Evolutionary conservation across 805 yeast species (phyloP), one percentile per base, ranked within the genome.

Genomic region (Kuraishia hungarica): DNA sequence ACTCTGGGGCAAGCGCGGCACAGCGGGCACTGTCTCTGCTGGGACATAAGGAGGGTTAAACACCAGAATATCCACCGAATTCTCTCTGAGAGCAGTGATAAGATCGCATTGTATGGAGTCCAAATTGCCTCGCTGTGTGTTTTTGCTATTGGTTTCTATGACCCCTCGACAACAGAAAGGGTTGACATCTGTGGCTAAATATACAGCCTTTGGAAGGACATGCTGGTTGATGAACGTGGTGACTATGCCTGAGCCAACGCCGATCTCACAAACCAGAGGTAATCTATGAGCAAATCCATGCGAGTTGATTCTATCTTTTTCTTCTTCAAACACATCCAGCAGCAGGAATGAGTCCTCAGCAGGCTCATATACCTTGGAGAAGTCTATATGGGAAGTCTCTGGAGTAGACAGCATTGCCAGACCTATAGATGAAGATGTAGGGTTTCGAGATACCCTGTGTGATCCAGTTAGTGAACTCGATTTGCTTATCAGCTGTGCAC

Each of bases 1-100:
- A 0, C 60, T 61, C 0, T 62, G 50, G 0, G 56, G 57, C n/a
- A n/a, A n/a, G n/a, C n/a, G n/a, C 0, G 94, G 94, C 1, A 79
- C 60, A 0, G 59, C 64, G 0, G 98, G 97, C 0, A 89, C 87
- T 0, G 63, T 64, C 56, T 84, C 91, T 1, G 93, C 89, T 0
- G 99, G 99, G 1, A 94, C 99, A 65, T 94, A 94, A 0, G 99
- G 99, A 0, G 99, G 99, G 64, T 94, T 94, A 70, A 94, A 94
- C 0, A 94, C 75, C 22, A 94, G 71, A 0, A 93, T 56, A 63
- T 94, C 98, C 1, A 91, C 76, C 3, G 70, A 53, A 1, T 75
- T 61, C 0, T 64, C 63, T 13, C 78, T 66, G 10, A 90, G 58
- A 2, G 81, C 74, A 10, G 76, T 61, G 0, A 87, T 78, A 29